phyloP scores from a whole-genome alignment of 2,329 filamentous ascomycete species.

The Tricladium varicosporioides region DNA sequence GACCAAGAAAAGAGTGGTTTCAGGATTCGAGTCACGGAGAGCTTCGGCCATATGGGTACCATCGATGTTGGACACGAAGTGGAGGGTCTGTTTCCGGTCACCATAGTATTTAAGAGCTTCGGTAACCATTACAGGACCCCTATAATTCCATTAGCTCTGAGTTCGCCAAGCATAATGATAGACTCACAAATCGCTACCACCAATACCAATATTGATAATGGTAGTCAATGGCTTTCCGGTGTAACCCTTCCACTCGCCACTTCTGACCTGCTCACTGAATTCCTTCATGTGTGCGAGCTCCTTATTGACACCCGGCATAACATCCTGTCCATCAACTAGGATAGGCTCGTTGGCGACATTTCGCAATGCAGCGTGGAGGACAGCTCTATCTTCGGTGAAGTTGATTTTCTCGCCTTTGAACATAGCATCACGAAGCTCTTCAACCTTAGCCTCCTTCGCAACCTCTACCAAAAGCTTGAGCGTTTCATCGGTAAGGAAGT shows the following conservation, averaged over 20 bases:
- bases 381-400: conserved; percentile 94
- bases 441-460: conserved; percentile 84
- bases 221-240: conserved; percentile 96
- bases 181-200: conserved; percentile 93
- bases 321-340: conserved; percentile 86
- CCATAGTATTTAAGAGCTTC: conserved; percentile 96
- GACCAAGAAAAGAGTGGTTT: conserved; percentile 98
- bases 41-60: conserved; percentile 97
- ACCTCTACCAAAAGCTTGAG: conserved; percentile 83
- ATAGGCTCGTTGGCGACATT: conserved; percentile 81
- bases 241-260: conserved; percentile 94
- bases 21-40: conserved; percentile 81
- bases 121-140: conserved; percentile 97
- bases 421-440: conserved; percentile 95
- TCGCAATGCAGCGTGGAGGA: conserved; percentile 91
- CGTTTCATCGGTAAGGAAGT: conserved; percentile 93
- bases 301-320: conserved; percentile 87
- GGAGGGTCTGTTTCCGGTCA: conserved; percentile 78
- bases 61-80: conserved; percentile 99
- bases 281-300: conserved; percentile 98
- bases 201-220: conserved; percentile 97
- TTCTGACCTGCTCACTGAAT: conserved; percentile 92
- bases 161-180: not conserved
- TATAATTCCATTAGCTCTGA: conserved; percentile 39
- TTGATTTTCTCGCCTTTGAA: conserved; percentile 98